These are phyloP conservation scores for Monosporascus ibericus DNA, from an alignment of 2,329 filamentous ascomycete species.

Conservation along the genomic window DNA sequence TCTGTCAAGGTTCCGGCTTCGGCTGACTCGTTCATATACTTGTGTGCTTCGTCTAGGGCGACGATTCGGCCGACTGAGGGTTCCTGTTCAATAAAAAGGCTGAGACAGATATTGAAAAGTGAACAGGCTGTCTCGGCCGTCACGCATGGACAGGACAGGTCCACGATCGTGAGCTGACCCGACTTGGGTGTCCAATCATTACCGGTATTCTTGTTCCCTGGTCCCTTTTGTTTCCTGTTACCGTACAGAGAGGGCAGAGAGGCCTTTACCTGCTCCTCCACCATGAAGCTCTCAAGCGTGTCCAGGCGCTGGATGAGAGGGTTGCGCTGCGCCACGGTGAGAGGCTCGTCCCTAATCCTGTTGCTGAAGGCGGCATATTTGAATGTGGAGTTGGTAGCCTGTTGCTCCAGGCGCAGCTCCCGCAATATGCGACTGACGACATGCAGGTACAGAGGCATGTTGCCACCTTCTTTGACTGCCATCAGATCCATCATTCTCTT, in stretches of 20 bases:
- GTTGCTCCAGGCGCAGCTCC: conserved; percentile 44
- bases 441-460: conserved; percentile 52
- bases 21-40: conserved; percentile 57
- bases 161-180: conserved; percentile 58
- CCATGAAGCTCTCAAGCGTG: conserved; percentile 59
- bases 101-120: conserved; percentile 66
- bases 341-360: conserved; percentile 26
- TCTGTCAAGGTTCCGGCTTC: conserved; percentile 56
- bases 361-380: conserved; percentile 43
- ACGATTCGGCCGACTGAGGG: conserved; percentile 50
- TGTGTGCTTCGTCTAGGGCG: conserved; percentile 73
- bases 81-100: conserved; percentile 55
- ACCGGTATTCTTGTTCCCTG: conserved; percentile 4
- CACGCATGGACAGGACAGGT: conserved; percentile 68
- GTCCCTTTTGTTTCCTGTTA: background rate
- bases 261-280: conserved; percentile 4
- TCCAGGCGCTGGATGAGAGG: conserved; percentile 56
- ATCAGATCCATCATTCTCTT: conserved; percentile 55
- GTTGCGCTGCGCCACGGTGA: conserved; percentile 42
- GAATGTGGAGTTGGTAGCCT: conserved; percentile 32
- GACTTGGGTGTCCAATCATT: conserved; percentile 27
- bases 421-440: conserved; percentile 50
- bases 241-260: background rate
- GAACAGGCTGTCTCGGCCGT: conserved; percentile 61
- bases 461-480: conserved; percentile 39